These are phyloP conservation scores for Spathaspora boniae DNA, from an alignment of 805 yeast species.

Conservation along the genomic window DNA sequence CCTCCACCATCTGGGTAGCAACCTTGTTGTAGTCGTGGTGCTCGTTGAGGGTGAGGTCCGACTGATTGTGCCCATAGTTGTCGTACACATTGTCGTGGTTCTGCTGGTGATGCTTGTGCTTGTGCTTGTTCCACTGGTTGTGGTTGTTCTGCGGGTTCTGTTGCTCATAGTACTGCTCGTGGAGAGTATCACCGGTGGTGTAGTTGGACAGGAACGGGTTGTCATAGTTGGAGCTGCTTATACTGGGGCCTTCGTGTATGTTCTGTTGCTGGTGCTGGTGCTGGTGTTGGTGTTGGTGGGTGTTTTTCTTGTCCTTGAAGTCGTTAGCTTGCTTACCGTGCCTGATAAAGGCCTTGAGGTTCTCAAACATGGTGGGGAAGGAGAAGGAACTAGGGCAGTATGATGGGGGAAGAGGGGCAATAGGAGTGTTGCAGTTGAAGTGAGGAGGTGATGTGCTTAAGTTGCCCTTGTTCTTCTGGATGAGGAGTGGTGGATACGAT, in stretches of 20 bases:
- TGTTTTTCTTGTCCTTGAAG: constrained; percentile 12
- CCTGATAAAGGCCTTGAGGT: constrained; percentile 57
- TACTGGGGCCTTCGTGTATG: neutral
- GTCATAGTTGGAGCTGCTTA: neutral
- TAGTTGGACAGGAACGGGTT: constrained; percentile 2
- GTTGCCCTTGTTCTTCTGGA: no score
- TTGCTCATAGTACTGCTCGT: neutral
- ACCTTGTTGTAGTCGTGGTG: constrained; percentile 15
- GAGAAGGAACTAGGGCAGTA: no score
- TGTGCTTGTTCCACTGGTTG: constrained; percentile 1
- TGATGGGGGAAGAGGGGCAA: no score
- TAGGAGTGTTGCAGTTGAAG: no score
- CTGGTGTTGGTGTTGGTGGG: constrained; percentile 1
- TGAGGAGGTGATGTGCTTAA: no score
- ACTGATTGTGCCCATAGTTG: neutral
- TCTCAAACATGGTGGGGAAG: constrained; percentile 36
- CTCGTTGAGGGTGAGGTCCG: constrained; percentile 5
- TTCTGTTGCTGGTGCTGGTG: constrained; percentile 3
- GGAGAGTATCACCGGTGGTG: constrained; percentile 1
- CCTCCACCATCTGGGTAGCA: constrained; percentile 35
- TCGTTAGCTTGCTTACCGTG: constrained; percentile 60
- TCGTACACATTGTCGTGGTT: constrained; percentile 2
- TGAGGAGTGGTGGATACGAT: no score
- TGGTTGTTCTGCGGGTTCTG: neutral
- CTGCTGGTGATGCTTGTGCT: neutral